Conservation (phyloP, 2,329 filamentous ascomycete genomes). For the Exophiala alcalophila region DNA sequence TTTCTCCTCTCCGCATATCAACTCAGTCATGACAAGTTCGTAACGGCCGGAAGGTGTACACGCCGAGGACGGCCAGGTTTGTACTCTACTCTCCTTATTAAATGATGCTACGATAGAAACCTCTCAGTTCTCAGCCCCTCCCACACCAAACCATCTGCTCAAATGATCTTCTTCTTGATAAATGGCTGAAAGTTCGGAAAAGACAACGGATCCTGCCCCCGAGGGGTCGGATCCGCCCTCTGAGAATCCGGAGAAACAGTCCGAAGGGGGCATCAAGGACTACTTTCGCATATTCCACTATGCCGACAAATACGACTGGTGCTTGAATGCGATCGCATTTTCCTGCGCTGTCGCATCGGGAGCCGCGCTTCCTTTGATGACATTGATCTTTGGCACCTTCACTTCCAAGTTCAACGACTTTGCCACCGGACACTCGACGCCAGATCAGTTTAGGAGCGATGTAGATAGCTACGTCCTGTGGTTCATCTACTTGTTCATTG, state of each 20-base stretch:
- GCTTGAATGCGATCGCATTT: conserved; percentile 24
- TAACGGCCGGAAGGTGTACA: no score
- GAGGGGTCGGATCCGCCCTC: conserved; percentile 2
- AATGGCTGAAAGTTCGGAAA: no score
- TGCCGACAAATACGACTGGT: conserved; percentile 28
- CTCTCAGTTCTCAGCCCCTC: no score
- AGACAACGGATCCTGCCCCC: no score
- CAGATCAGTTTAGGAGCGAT: conserved; percentile 26
- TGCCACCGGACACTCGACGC: conserved; percentile 19
- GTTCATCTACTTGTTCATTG: conserved; percentile 40
- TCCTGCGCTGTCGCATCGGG: conserved; percentile 31
- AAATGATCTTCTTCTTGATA: no score
- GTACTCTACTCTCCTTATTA: no score
- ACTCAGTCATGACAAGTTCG: no score
- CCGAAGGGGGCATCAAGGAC: conserved; percentile 21
- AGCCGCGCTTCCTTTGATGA: conserved; percentile 37
- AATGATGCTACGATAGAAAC: no score
- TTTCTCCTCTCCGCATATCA: no score
- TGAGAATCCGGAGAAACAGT: conserved; percentile 14
- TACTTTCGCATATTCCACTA: conserved; percentile 28
- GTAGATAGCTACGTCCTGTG: conserved; percentile 32
- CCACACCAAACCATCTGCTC: no score
- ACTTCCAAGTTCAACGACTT: conserved; percentile 33
- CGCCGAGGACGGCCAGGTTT: no score
- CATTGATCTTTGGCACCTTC: conserved; percentile 38